Base-by-base conservation (phyloP, 2,329 filamentous ascomycete species). In the Fusarium metavorans region DNA sequence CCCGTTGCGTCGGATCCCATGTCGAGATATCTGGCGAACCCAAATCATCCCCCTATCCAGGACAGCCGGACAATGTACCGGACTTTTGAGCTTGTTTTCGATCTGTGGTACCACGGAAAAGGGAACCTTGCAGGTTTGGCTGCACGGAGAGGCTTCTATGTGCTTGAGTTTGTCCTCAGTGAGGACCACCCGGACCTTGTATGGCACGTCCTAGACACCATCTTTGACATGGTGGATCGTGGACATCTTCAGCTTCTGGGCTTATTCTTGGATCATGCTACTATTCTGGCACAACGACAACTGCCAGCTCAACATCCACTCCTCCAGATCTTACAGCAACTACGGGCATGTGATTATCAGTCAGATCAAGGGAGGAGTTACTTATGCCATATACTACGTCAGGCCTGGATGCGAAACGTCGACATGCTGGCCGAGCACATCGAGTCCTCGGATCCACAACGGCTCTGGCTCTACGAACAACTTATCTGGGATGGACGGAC, bases 41-140 rank as follows among this genome's bases (percentile, higher is more conserved):
- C 82, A 14, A 81, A 81, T 34, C 78, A 77, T 11, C 82, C 82
- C 11, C 82, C 80, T 27, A 82, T 83, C 13, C 81, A 83, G 64
- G 82, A 83, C 64, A 83, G 82, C 59, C 82, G 82, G 35, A 83
- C 82, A 56, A 83, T 83, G 82, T 83, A 83, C 62, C 80, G 82
- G 60, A 83, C 81, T 1, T 83, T 83, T 63, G 82, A 83, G 67
- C 76, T 83, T 18, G 81, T 81, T 25, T 83, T 83, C 56, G 82
- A 83, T 66, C 75, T 83, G 13, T 83, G 81, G 81, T 78, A 74
- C 27, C 77, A 80, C n/a, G 82, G 82, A 4, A 80, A 80, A 56
- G 82, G 82, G 6, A 76, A 80, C 32, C 71, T 83, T 6, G 82
- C 82, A 10, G 82, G 82, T 14, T 79, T 83, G 78, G 82, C 82